Percentiles rank a stretch among this genome's conserved stretches.
Evolutionary conservation across 129 eudicot species (phyloP).

Genomic region (sunflower (Helianthus annuus)): HanXRQr2.0-SUNRISE NC_035439.2:116973533-116974032

Average conservation of each 20-base stretch:
- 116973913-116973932: background rate
- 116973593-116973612: no score
- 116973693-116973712: no score
- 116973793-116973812: constrained; percentile 4
- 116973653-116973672: no score
- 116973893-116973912: background rate
- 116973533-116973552: no score
- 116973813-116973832: background rate
- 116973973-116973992: background rate
- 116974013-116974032: background rate
- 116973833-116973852: constrained; percentile 22
- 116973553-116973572: no score
- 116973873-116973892: background rate
- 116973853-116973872: constrained; percentile 12
- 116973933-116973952: background rate
- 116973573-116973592: no score
- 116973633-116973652: no score
- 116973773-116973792: background rate
- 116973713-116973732: no score
- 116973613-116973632: no score
- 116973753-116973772: background rate
- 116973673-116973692: no score
- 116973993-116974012: background rate
- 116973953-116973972: background rate
- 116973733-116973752: background rate